phyloP scores from a whole-genome alignment of 257 asterid genomes.

The Solanum chaucha region DNA sequence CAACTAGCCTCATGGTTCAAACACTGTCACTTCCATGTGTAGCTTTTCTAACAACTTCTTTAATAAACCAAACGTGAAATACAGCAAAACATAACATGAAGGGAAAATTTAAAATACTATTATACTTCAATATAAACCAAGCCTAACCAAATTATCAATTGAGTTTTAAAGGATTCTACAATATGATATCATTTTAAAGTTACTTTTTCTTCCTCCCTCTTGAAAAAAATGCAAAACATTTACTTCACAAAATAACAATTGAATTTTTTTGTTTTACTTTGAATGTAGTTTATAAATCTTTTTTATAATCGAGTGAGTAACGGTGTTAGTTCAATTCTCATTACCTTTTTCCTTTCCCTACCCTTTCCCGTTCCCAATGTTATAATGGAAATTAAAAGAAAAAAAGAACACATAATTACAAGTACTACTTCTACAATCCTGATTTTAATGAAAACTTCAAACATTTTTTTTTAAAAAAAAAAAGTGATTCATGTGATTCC shows the following conservation, averaged over 20 bases:
- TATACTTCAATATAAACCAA: neutral
- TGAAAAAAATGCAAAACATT: neutral
- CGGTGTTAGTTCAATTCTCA: neutral
- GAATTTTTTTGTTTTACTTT: neutral
- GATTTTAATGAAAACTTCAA: neutral
- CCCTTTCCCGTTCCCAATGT: neutral
- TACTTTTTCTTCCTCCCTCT: neutral
- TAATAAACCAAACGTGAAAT: neutral
- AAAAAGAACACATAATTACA: neutral
- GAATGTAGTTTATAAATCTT: neutral
- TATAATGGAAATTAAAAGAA: neutral
- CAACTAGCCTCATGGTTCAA: neutral
- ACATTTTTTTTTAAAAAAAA: too few relatives aligned
- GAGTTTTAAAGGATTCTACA: neutral
- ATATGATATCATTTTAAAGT: neutral
- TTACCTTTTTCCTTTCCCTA: neutral
- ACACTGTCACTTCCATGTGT: neutral
- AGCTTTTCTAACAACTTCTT: neutral
- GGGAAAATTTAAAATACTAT: neutral
- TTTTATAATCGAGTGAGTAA: neutral
- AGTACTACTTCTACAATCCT: neutral
- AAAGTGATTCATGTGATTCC: neutral
- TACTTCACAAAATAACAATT: neutral
- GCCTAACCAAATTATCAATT: neutral
- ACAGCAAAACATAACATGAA: neutral